Evolutionary conservation across 164 flowering plant species (phyloP), one percentile per base, ranked within the genome.

Genomic region (Houttuynia cordata): DNA sequence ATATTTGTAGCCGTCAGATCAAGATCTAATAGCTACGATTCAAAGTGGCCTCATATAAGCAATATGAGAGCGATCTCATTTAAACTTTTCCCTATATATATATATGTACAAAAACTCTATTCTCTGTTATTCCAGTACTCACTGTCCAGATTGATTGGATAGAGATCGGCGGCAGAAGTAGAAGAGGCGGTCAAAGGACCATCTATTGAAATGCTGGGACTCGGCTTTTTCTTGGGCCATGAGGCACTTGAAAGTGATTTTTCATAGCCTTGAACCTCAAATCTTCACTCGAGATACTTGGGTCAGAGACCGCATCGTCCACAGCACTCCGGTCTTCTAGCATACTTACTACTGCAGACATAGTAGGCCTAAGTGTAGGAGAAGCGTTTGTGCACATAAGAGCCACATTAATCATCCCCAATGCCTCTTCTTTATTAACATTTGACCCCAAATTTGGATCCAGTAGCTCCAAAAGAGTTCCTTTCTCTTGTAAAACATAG

Each of bases 271-370:
- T 45, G 49, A 22, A n/a, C 24, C 24, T 22, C 55, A 52, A 18
- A 20, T 52, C 55, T 8, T 52, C 55, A 52, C 20, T 22, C 8
- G 23, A 24, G 34, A 54, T 6, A 14, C 25, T 24, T 10, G 23
- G 3, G 15, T 53, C 56, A 20, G 39, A 21, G 14, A 21, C 17
- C 20, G n/a, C 34, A 24, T 24, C 21, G 24, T 58, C 24, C 3
- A 39, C 47, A 13, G 61, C 20, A 10, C 42, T 63, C 64, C 70
- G 65, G 14, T 93, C 93, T 59, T 88, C 84, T 4, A 88, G 83
- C 88, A 88, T 88, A 40, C 78, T 76, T 69, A 84, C 87, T 0
- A 71, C 91, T 7, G 77, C 76, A 19, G 93, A 81, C 93, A 88
- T 88, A 30, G 74, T 0, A 21, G 96, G 96, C 62, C 96, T 76